phyloP scores from a whole-genome alignment of 306 rosid genomes.

The Vicia villosa region DNA sequence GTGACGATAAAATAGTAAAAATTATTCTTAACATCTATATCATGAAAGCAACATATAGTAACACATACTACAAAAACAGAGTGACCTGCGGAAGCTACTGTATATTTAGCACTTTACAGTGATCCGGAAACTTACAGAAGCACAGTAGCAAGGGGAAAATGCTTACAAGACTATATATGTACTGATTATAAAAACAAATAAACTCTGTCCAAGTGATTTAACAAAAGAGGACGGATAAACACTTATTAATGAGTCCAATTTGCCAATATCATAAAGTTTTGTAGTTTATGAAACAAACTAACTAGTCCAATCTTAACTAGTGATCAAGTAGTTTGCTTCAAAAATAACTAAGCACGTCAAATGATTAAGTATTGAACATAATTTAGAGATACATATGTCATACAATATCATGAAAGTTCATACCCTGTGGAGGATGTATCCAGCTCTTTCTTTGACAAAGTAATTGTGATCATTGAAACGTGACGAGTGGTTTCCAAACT shows the following conservation, averaged over 20 bases:
- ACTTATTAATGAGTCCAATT: background rate
- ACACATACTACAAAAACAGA: background rate
- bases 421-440: constrained; percentile 78
- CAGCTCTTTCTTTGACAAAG: constrained; percentile 71
- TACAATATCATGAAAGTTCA: constrained; percentile 28
- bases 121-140: background rate
- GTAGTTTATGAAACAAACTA: constrained; percentile 3
- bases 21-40: background rate
- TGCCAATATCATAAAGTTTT: background rate
- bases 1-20: background rate
- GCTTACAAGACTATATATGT: background rate
- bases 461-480: constrained; percentile 85
- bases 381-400: constrained; percentile 19
- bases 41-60: background rate
- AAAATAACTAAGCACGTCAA: background rate
- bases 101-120: background rate
- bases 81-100: background rate
- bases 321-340: constrained; percentile 3
- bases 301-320: constrained; percentile 24
- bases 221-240: background rate
- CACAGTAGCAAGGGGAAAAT: background rate
- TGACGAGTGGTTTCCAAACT: constrained; percentile 92
- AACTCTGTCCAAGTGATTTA: constrained; percentile 1
- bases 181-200: background rate
- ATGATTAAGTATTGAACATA: constrained; percentile 3